Conservation (phyloP, 2,329 filamentous ascomycete genomes). For the Colletotrichum cereale region DNA sequence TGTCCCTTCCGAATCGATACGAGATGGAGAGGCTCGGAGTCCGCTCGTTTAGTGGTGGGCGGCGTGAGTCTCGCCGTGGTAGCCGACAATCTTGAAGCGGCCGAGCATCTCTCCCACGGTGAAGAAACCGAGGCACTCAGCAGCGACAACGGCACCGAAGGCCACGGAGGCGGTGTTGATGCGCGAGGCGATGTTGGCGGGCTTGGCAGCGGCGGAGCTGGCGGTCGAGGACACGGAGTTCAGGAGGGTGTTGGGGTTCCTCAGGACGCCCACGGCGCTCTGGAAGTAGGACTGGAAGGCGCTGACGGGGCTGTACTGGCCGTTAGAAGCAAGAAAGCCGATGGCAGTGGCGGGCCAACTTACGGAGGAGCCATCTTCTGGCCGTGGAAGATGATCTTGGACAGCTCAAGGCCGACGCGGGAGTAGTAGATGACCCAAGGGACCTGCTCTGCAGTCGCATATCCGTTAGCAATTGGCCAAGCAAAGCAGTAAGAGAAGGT, state of each 20-base stretch:
- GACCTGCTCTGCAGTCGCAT: conserved; percentile 74
- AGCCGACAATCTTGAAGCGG: conserved; percentile 93
- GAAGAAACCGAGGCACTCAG: conserved; percentile 96
- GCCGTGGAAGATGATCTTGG: conserved; percentile 86
- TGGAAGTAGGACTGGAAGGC: conserved; percentile 92
- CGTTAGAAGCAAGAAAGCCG: conserved; percentile 21
- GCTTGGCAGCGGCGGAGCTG: conserved; percentile 64
- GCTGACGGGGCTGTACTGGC: conserved; percentile 71
- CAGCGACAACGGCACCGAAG: conserved; percentile 80
- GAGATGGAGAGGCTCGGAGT: conserved; percentile 7
- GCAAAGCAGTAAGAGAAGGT: not conserved
- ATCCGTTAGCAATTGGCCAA: conserved; percentile 26
- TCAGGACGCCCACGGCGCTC: conserved; percentile 76
- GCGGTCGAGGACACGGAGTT: conserved; percentile 69
- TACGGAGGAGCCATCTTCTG: conserved; percentile 97
- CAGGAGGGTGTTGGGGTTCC: conserved; percentile 74
- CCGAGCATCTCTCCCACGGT: conserved; percentile 97
- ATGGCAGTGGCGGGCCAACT: conserved; percentile 56
- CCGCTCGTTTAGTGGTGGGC: conserved; percentile 66
- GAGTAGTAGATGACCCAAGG: conserved; percentile 93
- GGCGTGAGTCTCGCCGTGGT: conserved; percentile 76
- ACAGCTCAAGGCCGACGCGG: conserved; percentile 87
- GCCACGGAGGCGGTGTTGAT: conserved; percentile 77
- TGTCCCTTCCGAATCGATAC: conserved; percentile 11
- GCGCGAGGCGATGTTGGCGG: conserved; percentile 52